These are phyloP conservation scores for Wickerhamiella galacta DNA, from an alignment of 805 yeast genomes.

Conservation along the genomic window DNA sequence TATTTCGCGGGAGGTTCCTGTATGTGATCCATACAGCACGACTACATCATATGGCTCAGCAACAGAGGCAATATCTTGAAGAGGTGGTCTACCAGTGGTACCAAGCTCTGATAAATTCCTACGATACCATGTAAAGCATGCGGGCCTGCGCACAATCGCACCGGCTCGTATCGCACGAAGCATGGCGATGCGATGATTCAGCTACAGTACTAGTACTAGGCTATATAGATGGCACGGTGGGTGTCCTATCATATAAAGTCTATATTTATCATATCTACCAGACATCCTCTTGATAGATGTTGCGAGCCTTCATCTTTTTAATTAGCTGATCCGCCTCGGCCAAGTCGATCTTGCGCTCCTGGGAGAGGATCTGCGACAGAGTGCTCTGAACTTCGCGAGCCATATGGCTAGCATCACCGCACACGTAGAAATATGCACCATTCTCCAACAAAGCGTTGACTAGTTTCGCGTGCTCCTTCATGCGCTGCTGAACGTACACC, in stretches of 20 bases:
- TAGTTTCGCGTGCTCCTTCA: constrained; percentile 32
- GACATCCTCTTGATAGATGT: constrained; percentile 92
- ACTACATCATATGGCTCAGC: constrained; percentile 30
- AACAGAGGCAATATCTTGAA: neutral
- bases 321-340: constrained; percentile 62
- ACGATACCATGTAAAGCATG: no score
- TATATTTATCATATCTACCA: constrained; percentile 37
- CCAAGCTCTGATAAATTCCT: no score
- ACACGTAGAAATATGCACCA: constrained; percentile 84
- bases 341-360: constrained; percentile 43
- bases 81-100: neutral
- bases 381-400: constrained; percentile 80
- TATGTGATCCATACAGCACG: constrained; percentile 66
- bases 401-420: constrained; percentile 95
- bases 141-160: no score
- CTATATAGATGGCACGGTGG: no score
- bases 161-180: no score
- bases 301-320: constrained; percentile 63
- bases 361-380: constrained; percentile 42
- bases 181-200: no score
- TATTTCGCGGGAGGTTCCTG: constrained; percentile 80
- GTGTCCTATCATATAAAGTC: no score
- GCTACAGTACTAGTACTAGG: no score
- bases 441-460: constrained; percentile 35
- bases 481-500: constrained; percentile 73